These are phyloP conservation scores for Penicillium corylophilum DNA, from an alignment of 2,329 filamentous ascomycete species.

Conservation along the genomic window DNA sequence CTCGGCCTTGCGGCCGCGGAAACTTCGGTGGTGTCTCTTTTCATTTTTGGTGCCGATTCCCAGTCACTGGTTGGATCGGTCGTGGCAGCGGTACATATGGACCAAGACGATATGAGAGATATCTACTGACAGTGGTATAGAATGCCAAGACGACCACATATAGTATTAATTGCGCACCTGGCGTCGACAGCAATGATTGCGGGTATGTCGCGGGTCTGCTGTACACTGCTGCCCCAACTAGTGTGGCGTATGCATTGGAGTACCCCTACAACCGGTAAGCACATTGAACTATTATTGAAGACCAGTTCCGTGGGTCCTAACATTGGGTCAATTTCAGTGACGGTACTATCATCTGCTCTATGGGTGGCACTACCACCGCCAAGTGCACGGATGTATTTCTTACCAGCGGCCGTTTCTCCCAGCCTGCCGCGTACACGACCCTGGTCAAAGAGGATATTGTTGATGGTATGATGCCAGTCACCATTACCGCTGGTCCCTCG, in stretches of 20 bases:
- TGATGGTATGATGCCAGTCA: constrained; percentile 16
- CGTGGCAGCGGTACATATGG: constrained; percentile 21
- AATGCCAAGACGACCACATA: constrained; percentile 28
- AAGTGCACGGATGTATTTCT: constrained; percentile 11
- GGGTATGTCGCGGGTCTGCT: constrained; percentile 28
- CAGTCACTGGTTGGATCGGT: constrained; percentile 27
- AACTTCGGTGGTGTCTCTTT: constrained; percentile 24
- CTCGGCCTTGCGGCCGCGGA: constrained; percentile 19
- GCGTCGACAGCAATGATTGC: constrained; percentile 21
- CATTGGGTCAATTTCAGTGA: constrained; percentile 7
- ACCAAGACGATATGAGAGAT: no score
- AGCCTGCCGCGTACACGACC: neutral
- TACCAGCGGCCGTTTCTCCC: neutral
- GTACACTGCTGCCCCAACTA: constrained; percentile 18
- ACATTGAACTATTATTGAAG: neutral
- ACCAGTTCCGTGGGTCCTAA: neutral
- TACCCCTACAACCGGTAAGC: neutral
- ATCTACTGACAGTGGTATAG: constrained; percentile 7
- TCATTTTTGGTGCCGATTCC: constrained; percentile 21
- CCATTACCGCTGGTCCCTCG: constrained; percentile 18
- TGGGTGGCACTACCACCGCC: constrained; percentile 17
- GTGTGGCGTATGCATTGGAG: constrained; percentile 1
- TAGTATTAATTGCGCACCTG: constrained; percentile 23
- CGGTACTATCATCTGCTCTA: constrained; percentile 14
- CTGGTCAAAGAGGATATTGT: constrained; percentile 5